Percentiles rank a stretch among this genome's conserved stretches.
phyloP scores from a whole-genome alignment of 2,329 filamentous ascomycete genomes.

The Fusarium euwallaceae region DNA sequence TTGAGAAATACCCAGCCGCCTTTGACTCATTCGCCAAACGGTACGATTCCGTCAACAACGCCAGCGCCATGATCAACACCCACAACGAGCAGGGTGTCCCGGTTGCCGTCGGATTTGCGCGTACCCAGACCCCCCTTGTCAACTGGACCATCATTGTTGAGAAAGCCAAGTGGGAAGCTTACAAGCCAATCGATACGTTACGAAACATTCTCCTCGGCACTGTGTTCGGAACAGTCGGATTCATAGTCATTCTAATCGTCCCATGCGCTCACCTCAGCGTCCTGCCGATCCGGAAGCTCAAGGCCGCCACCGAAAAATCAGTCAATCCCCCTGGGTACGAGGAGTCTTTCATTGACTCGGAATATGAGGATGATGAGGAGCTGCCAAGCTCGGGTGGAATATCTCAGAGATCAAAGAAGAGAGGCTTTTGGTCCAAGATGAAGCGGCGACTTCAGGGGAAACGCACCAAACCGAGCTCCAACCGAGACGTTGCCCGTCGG shows the following conservation, averaged over 20 bases:
- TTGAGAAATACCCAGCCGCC: conserved; percentile 73
- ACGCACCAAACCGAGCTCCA: conserved; percentile 46
- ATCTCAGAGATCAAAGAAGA: conserved; percentile 61
- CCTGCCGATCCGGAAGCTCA: conserved; percentile 81
- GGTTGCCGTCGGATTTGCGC: conserved; percentile 86
- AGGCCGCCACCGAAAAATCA: conserved; percentile 80
- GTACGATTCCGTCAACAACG: conserved; percentile 70
- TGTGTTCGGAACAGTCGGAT: conserved; percentile 84
- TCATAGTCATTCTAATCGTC: conserved; percentile 78
- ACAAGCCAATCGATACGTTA: conserved; percentile 79
- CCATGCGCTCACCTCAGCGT: conserved; percentile 87
- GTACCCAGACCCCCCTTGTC: conserved; percentile 75
- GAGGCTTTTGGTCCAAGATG: conserved; percentile 56
- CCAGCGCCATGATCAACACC: conserved; percentile 76
- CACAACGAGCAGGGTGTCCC: conserved; percentile 76
- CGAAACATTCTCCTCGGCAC: conserved; percentile 85
- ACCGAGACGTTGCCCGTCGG: conserved; percentile 59
- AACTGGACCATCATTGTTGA: conserved; percentile 89
- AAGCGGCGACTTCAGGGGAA: conserved; percentile 54
- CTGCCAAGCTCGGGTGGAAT: conserved; percentile 56
- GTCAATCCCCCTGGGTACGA: conserved; percentile 75
- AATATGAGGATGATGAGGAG: conserved; percentile 58
- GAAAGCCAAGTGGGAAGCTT: conserved; percentile 80
- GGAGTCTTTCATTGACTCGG: conserved; percentile 59
- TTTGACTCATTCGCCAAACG: conserved; percentile 69